These are phyloP conservation scores for Pleoardoris graminearum DNA, from an alignment of 2,329 filamentous ascomycete genomes.

Conservation along the genomic window DNA sequence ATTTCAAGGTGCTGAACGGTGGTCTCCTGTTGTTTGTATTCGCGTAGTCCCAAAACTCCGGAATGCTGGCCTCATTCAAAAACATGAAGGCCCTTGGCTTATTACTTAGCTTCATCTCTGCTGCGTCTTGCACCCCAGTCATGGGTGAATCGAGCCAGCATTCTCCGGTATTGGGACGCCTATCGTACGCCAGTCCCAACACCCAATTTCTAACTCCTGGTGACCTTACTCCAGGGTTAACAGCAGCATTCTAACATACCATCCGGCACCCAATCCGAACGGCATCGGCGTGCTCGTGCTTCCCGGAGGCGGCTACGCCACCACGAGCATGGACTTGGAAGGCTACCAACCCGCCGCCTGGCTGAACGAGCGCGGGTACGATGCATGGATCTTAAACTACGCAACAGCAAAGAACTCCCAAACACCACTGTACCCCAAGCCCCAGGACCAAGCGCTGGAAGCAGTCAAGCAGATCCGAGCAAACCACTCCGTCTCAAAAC, in stretches of 20 bases:
- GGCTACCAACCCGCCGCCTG: constrained; percentile 8
- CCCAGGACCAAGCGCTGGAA: constrained; percentile 10
- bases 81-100: neutral
- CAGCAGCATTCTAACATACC: constrained; percentile 6
- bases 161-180: neutral
- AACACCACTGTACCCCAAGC: constrained; percentile 6
- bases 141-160: neutral
- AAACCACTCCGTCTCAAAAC: neutral
- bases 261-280: constrained; percentile 3
- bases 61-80: neutral
- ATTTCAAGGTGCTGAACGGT: neutral
- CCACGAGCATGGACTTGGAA: constrained; percentile 5
- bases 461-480: constrained; percentile 12
- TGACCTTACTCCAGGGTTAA: constrained; percentile 5
- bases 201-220: neutral
- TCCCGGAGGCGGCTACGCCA: constrained; percentile 8
- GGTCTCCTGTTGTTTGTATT: neutral
- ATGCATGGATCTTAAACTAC: constrained; percentile 12
- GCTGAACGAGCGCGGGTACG: constrained; percentile 9
- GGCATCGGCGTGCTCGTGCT: constrained; percentile 7
- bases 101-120: neutral
- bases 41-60: neutral
- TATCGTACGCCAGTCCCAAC: constrained; percentile 1
- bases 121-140: neutral
- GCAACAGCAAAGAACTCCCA: neutral